Base-by-base conservation (phyloP, 2,329 filamentous ascomycete genomes). In the Pestalotiopsis sp. region DNA sequence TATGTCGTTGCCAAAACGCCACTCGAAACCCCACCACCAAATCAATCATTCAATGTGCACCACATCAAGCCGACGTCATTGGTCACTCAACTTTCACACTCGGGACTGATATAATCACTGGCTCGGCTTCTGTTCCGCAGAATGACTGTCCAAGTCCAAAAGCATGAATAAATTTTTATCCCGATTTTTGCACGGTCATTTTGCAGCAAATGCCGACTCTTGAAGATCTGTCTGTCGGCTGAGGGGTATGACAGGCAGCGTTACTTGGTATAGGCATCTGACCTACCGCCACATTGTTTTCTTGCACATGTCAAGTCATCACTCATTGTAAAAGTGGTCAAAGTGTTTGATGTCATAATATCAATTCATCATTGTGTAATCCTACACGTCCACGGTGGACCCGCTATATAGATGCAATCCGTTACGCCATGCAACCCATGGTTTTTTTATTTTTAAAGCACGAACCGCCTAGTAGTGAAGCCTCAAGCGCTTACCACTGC, bases 401-500 rank as follows among this genome's bases (percentile, higher is more conserved):
- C 64, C 26, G n/a, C 6, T 35, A 26, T 48, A 55, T 59, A 58
- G 64, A 66, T 66, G 64, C 55, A 66, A 66, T 30, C 62, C 52
- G 38, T 66, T 26, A 59, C 64, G 64, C 64, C 64, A 40, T 26
- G 39, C 30, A 22, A 30, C 17, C 48, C 64, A 26, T 35, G n/a
- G 63, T 14, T 44, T 26, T 26, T 66, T 38, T 26, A 3, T 26
- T 24, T 14, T 59, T n/a, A 58, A 66, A 39, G 26, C 64, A 44
- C 35, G 59, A 66, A 22, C 6, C 20, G 22, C 20, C 26, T 63
- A 67, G 39, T 69, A 69, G 61, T 66, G 40, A 20, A 67, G 65
- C 65, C 68, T 48, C 9, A 65, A 24, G 5, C 68, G 62, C 68
- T 69, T 69, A 44, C 62, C 62, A 59, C 65, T 65, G 24, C 38